Evolutionary conservation across 495 filamentous ascomycete genomes (phyloP), one percentile per base, ranked within the genome.

Genomic region (Hypoxylon subgilvum): DNA sequence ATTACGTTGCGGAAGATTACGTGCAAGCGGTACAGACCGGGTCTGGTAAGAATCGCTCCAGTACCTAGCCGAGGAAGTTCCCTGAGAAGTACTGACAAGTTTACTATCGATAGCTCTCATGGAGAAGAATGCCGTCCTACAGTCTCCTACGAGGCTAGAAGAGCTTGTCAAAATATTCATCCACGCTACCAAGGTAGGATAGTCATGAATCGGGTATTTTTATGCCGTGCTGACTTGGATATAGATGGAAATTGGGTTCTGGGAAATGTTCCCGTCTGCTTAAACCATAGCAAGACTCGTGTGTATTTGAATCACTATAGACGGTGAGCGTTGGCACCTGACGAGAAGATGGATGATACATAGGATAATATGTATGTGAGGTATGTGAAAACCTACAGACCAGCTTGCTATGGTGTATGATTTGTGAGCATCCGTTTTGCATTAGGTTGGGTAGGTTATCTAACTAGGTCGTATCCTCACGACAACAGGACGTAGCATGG

Each of bases 221-320:
- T 30, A 23, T 19, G 3, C 52, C 36, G 32, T 52, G 47, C 65
- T 77, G 54, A 76, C 57, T 36, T 39, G 12, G 41, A 19, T 13
- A 34, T 22, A 95, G 84, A 86, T 96, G 82, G 91, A 96, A 72
- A 87, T 86, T 62, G 86, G 82, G 1, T 95, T 96, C 73, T 95
- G 91, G 91, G 85, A 91, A 44, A 94, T 95, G 89, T 77, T 72
- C 27, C 69, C 71, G 21, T 63, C 62, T 13, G 50, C 50, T 22
- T 70, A 36, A 50, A 6, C 2, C 4, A 38, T 4, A 9, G 16
- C 34, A 3, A 9, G 3, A 38, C 9, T 2, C 2, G 5, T 38
- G 14, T 38, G 23, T 36, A 6, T 9, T 12, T 8, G 23, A 4
- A 27, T 27, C 23, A 27, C 23, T n/a, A n/a, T n/a, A n/a, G n/a